A percentile compares a stretch with the other conserved stretches of the same genome.
phyloP scores from a whole-genome alignment of 192 early-diverging fungal genomes.

The Coemansia sp. region DNA sequence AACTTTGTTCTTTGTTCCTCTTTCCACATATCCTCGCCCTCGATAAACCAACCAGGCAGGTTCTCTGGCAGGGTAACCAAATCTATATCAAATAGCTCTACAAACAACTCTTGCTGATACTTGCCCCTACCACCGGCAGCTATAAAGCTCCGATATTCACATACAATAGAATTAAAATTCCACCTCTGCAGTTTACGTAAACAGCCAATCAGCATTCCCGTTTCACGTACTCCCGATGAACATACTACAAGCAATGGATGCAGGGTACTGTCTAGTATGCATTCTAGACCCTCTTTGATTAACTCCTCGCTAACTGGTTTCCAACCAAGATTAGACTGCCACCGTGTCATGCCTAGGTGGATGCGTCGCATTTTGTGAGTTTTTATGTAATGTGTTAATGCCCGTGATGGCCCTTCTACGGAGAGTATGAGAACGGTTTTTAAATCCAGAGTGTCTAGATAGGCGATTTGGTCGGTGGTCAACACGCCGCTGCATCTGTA shows the following conservation, averaged over 20 bases:
- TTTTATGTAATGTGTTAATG: constrained; percentile 71
- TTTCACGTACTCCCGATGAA: constrained; percentile 93
- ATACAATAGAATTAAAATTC: constrained; percentile 96
- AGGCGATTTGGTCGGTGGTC: constrained; percentile 69
- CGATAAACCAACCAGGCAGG: constrained; percentile 79
- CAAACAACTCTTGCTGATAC: constrained; percentile 90
- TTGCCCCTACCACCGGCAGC: constrained; percentile 84
- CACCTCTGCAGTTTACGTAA: constrained; percentile 88
- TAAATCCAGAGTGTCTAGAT: constrained; percentile 71
- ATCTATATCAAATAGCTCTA: constrained; percentile 92
- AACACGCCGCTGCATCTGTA: constrained; percentile 79
- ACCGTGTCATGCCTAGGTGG: constrained; percentile 62
- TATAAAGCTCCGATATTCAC: constrained; percentile 96
- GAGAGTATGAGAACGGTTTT: constrained; percentile 80
- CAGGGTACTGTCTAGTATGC: constrained; percentile 70
- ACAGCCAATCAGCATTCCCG: constrained; percentile 90
- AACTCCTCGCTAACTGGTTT: constrained; percentile 91
- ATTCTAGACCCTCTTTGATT: constrained; percentile 92
- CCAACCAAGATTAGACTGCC: constrained; percentile 75
- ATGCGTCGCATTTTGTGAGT: constrained; percentile 64
- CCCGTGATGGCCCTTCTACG: constrained; percentile 75
- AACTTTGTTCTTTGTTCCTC: constrained; percentile 32
- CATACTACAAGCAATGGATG: constrained; percentile 92
- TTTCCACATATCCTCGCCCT: constrained; percentile 62
- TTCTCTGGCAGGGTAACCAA: constrained; percentile 76